These are phyloP conservation scores for Boeremia exigua DNA, from an alignment of 2,329 filamentous ascomycete species.

Conservation along the genomic window DNA sequence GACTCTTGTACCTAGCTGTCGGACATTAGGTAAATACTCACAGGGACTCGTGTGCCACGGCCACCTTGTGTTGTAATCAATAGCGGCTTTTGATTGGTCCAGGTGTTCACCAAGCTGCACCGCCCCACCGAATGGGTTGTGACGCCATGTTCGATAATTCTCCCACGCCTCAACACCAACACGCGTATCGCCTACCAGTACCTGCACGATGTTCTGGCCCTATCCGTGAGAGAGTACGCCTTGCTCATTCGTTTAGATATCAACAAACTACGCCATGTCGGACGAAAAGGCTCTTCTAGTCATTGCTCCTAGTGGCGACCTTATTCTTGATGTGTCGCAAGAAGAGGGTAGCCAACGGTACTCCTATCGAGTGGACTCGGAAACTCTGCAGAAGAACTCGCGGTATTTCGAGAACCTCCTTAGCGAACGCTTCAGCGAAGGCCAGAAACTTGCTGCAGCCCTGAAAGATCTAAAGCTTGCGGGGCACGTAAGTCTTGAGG, in stretches of 20 bases:
- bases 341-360: constrained; percentile 63
- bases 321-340: constrained; percentile 71
- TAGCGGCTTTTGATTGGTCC: not conserved
- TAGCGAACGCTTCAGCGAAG: constrained; percentile 69
- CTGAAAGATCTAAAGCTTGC: constrained; percentile 59
- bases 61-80: no score
- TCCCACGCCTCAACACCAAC: not conserved
- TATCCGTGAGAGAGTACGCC: constrained; percentile 52
- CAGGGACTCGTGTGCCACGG: no score
- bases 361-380: constrained; percentile 67
- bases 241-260: constrained; percentile 11
- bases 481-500: constrained; percentile 55
- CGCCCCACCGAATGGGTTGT: not conserved
- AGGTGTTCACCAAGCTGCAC: not conserved
- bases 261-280: constrained; percentile 26
- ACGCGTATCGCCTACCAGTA: constrained; percentile 1
- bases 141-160: constrained; percentile 6
- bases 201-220: constrained; percentile 56
- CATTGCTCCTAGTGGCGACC: constrained; percentile 65
- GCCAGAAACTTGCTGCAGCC: constrained; percentile 59
- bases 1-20: no score
- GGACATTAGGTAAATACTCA: no score
- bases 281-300: constrained; percentile 50
- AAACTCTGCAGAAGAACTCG: constrained; percentile 65
- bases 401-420: constrained; percentile 74